Conservation (phyloP, 139 green algal genomes). For the Dunaliella primolecta region DNA sequence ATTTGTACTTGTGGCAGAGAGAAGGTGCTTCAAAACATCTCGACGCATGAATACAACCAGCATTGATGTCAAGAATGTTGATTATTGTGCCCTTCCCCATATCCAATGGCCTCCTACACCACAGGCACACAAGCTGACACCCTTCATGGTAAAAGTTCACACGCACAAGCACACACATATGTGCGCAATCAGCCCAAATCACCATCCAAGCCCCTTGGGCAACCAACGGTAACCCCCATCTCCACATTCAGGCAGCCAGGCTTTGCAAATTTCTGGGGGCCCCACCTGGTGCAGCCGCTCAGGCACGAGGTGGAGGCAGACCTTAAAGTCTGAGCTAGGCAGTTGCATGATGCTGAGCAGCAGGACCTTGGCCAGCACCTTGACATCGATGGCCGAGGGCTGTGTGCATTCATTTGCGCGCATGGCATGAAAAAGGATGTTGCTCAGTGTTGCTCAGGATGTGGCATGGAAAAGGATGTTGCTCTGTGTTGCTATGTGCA, state of each 20-base stretch:
- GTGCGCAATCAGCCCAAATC: no score
- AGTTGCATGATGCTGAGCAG: constrained; percentile 53
- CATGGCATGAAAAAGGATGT: constrained; percentile 52
- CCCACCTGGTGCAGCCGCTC: constrained; percentile 37
- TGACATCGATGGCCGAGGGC: constrained; percentile 30
- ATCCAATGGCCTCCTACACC: no score
- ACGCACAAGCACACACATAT: no score
- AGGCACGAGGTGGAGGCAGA: constrained; percentile 52
- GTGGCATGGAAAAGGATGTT: constrained; percentile 52
- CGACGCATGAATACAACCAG: no score
- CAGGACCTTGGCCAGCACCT: constrained; percentile 45
- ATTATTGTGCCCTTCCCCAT: no score
- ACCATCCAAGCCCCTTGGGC: no score
- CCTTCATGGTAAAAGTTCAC: no score
- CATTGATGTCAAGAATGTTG: no score
- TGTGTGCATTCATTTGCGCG: constrained; percentile 42
- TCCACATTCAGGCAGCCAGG: no score
- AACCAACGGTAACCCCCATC: no score
- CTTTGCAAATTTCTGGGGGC: neutral
- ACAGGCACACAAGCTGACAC: no score
- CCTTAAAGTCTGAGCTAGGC: constrained; percentile 48
- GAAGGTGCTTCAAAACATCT: neutral
- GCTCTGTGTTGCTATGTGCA: constrained; percentile 33
- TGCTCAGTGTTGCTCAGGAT: constrained; percentile 41
- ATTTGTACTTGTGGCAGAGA: neutral